Base-by-base conservation (phyloP, 2,329 filamentous ascomycete species). In the Aspergillus sp. region DNA sequence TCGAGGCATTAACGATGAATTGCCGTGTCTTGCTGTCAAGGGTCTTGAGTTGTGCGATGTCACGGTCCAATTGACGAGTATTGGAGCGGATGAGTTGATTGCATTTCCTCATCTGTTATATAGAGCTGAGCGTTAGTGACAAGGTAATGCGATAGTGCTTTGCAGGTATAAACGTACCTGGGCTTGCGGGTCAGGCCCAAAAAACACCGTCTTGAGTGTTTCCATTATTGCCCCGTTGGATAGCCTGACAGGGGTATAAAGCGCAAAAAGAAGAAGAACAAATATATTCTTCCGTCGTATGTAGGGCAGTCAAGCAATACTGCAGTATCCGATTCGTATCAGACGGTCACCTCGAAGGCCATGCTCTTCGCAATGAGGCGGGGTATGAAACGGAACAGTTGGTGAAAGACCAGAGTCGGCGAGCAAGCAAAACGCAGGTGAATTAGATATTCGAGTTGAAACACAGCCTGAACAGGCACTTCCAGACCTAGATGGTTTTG, bases 1-100 rank as follows among this genome's bases (percentile, higher is more conserved):
- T 83, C 61, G 88, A 87, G 59, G 91, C 87, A 59, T 83, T 80
- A 46, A 94, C 66, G 67, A 97, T 97, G 56, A 88, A 81, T 66
- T 80, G 84, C 62, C 88, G 89, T 52, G 90, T 90, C 69, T 93
- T 94, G 62, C 72, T 71, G 67, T 98, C 91, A 55, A 88, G 83
- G 47, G 80, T 74, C 67, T 87, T 90, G 55, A 93, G 80, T 54
- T 82, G 76, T 45, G 77, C 71, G 64, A 98, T 91, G 70, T 97
- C 90, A 64, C 93, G 90, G 68, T 98, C 93, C 59, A 98, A 80
- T 65, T 94, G 91, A 63, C 93, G 89, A 52, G 88, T 85, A 70
- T 97, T 96, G 64, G 82, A 74, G 51, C 91, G 88, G 60, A 98
- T 85, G 52, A 97, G 80, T 51, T 81, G 75, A 69, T 96, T 95